These are phyloP conservation scores for Aspergillus cavernicola DNA, from an alignment of 495 filamentous ascomycete genomes.

Conservation along the genomic window DNA sequence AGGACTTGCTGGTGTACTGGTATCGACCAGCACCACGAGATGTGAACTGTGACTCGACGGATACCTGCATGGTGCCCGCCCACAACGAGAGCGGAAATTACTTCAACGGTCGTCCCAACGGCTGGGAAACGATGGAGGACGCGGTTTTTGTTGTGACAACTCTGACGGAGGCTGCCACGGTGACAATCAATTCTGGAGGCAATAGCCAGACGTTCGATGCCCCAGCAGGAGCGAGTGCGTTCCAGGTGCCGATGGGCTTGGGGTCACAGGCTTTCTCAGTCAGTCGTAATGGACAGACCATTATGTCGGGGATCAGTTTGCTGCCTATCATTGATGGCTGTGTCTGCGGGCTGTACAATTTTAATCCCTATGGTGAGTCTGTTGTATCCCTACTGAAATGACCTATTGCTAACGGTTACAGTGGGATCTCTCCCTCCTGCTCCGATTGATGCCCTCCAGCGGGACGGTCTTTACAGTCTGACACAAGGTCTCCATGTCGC, in stretches of 20 bases:
- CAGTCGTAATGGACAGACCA: slow-evolving; percentile 35
- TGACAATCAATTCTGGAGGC: slow-evolving; percentile 47
- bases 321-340: slow-evolving; percentile 49
- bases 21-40: slow-evolving; percentile 49
- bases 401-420: background rate
- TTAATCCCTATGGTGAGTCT: slow-evolving; percentile 52
- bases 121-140: slow-evolving; percentile 50
- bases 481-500: slow-evolving; percentile 41
- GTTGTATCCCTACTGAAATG: background rate
- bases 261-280: slow-evolving; percentile 53
- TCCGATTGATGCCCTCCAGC: slow-evolving; percentile 35
- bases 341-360: slow-evolving; percentile 60
- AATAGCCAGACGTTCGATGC: slow-evolving; percentile 44
- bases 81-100: slow-evolving; percentile 51
- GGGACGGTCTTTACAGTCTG: slow-evolving; percentile 39
- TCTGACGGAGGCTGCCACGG: slow-evolving; percentile 41
- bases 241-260: slow-evolving; percentile 50
- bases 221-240: slow-evolving; percentile 48
- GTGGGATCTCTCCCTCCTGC: slow-evolving; percentile 45
- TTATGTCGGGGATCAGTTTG: slow-evolving; percentile 49
- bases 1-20: slow-evolving; percentile 57
- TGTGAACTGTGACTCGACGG: slow-evolving; percentile 52
- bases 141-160: slow-evolving; percentile 55
- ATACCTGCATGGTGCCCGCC: slow-evolving; percentile 40
- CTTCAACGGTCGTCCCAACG: slow-evolving; percentile 54